Evolutionary conservation across 1,139 yeast species (phyloP).

Genomic region (Pichia sp.): DNA sequence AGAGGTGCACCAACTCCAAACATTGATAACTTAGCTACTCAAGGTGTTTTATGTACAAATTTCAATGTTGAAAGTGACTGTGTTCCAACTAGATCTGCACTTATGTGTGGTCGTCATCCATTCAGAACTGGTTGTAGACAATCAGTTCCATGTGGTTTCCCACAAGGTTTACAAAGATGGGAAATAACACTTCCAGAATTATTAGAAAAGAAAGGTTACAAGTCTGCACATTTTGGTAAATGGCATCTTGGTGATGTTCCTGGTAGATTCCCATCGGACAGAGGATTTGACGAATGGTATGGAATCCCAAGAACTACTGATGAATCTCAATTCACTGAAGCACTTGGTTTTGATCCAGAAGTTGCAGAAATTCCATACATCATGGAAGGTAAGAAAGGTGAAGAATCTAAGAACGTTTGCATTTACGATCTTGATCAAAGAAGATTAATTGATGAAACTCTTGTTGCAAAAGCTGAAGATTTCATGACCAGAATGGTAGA

Average conservation of each 20-base stretch:
- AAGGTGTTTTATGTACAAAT: constrained; percentile 5
- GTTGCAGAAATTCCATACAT: constrained; percentile 5
- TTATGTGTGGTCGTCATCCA: constrained; percentile 3
- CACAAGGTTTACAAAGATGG: constrained; percentile 6
- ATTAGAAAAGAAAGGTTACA: constrained; percentile 2
- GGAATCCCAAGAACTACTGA: constrained; percentile 7
- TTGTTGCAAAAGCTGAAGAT: not conserved
- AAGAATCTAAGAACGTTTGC: constrained; percentile 3
- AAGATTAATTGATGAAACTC: constrained; percentile 1
- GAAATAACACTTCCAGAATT: not conserved
- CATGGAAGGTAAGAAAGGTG: constrained; percentile 6
- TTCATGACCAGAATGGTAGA: constrained; percentile 2
- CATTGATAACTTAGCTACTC: constrained; percentile 1
- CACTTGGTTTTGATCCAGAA: not conserved
- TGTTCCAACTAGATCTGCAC: constrained; percentile 2
- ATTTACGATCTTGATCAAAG: constrained; percentile 3
- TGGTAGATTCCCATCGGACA: constrained; percentile 4
- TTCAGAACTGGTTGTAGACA: constrained; percentile 5
- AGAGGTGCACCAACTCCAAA: constrained; percentile 8
- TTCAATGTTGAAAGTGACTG: constrained; percentile 8
- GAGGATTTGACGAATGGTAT: constrained; percentile 7
- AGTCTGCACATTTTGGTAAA: constrained; percentile 4
- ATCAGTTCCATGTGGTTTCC: constrained; percentile 2
- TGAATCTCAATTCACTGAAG: constrained; percentile 4
- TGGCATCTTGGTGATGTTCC: constrained; percentile 7